A percentile compares a stretch with the other conserved stretches of the same genome.
phyloP scores from a whole-genome alignment of 805 yeast genomes.

The Yarrowia sp. region DNA sequence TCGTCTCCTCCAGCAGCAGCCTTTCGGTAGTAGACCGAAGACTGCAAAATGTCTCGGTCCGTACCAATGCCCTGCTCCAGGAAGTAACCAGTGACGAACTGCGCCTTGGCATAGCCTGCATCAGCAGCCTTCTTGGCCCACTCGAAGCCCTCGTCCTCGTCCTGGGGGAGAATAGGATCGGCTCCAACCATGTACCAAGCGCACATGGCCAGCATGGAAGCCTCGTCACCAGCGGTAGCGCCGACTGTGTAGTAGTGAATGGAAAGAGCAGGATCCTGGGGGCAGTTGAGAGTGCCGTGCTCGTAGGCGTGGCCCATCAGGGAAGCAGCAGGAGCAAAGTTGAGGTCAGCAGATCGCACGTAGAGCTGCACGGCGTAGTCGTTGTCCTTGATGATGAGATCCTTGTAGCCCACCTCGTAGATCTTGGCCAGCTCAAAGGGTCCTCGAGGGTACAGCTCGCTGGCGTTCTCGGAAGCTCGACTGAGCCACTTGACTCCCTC shows the following conservation, averaged over 20 bases:
- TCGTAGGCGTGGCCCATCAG: slow-evolving; percentile 82
- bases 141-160: slow-evolving; percentile 82
- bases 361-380: slow-evolving; percentile 82
- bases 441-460: slow-evolving; percentile 83
- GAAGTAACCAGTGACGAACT: slow-evolving; percentile 78
- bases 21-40: slow-evolving; percentile 69
- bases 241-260: slow-evolving; percentile 92
- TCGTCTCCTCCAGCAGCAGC: slow-evolving; percentile 65
- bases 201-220: slow-evolving; percentile 87
- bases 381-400: slow-evolving; percentile 77
- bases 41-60: slow-evolving; percentile 50
- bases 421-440: slow-evolving; percentile 89
- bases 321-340: slow-evolving; percentile 76
- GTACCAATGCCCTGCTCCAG: slow-evolving; percentile 88
- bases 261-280: slow-evolving; percentile 75
- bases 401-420: slow-evolving; percentile 77
- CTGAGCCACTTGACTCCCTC: slow-evolving; percentile 91
- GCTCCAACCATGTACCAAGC: slow-evolving; percentile 96
- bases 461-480: slow-evolving; percentile 81
- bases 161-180: slow-evolving; percentile 73
- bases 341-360: slow-evolving; percentile 83
- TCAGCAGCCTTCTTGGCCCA: slow-evolving; percentile 91
- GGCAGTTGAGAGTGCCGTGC: slow-evolving; percentile 61
- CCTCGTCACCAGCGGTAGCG: slow-evolving; percentile 81
- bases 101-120: slow-evolving; percentile 73